A percentile compares a stretch with the other conserved stretches of the same genome.
Conservation (phyloP, 202 grass and related monocot species). For the Musa balbisiana region DNA sequence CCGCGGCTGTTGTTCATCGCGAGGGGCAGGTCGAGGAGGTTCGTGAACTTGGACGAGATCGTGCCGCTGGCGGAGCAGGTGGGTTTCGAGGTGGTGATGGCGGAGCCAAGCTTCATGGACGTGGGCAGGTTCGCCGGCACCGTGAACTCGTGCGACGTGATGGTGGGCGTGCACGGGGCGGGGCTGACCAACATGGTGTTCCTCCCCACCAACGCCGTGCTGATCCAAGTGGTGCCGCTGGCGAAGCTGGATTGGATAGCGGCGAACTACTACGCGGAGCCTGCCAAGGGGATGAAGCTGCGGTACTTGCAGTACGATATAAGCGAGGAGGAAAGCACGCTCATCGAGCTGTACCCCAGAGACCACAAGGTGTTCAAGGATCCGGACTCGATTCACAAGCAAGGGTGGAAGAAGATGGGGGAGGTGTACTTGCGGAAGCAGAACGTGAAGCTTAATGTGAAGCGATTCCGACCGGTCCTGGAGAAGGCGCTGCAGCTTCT, state of each 20-base stretch:
- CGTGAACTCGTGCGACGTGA: neutral
- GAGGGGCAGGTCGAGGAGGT: neutral
- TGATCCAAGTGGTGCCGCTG: constrained; percentile 6
- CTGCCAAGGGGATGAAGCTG: constrained; percentile 49
- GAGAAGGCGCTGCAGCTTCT: constrained; percentile 51
- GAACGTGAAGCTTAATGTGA: constrained; percentile 61
- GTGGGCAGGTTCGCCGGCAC: neutral
- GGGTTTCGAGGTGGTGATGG: neutral
- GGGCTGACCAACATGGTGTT: neutral
- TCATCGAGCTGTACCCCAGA: constrained; percentile 46
- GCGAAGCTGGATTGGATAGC: neutral
- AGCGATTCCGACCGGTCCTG: constrained; percentile 47
- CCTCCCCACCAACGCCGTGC: neutral
- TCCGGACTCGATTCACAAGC: constrained; percentile 43
- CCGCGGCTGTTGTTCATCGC: neutral
- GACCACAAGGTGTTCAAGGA: constrained; percentile 60
- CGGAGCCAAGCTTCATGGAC: neutral
- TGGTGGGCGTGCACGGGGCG: neutral
- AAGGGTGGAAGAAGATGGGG: constrained; percentile 45
- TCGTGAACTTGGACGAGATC: neutral
- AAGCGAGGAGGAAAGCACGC: constrained; percentile 62
- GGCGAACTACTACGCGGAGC: constrained; percentile 48
- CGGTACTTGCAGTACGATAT: constrained; percentile 72
- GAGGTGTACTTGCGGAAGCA: constrained; percentile 70
- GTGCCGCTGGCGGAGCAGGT: neutral